Evolutionary conservation across 2,329 filamentous ascomycete genomes (phyloP), one percentile per base, ranked within the genome.

Genomic region (Talaromyces sp.): DNA sequence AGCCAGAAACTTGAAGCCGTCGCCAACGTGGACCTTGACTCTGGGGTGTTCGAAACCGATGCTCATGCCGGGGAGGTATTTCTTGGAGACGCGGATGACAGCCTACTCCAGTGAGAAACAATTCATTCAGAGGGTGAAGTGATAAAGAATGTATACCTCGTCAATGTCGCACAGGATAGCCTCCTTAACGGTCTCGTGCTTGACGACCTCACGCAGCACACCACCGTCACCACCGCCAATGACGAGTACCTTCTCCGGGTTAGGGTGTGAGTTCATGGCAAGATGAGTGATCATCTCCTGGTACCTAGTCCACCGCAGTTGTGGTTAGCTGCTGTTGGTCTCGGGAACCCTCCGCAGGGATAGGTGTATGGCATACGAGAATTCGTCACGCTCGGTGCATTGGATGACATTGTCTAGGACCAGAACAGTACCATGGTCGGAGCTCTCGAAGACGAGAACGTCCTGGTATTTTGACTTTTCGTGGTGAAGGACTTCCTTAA

Each of bases 261-360:
- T 88, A 69, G 94, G 94, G 86, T 99, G 94, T 58, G 93, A 91
- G 86, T 96, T 94, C 89, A 99, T 91, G 80, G 92, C 94, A 68
- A 99, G 85, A 81, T 99, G 92, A 69, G 93, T 92, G 80, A 99
- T 99, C 94, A 99, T 99, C 86, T 99, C 94, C 84, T 99, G 94
- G 87, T 96, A 96, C 70, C 81, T 83, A 65, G 29, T 19, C 19
- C 24, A 26, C n/a, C 35, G 8, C 17, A 29, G 27, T 10, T 4
- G 46, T 48, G 24, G 32, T 56, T 46, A 56, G 56, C 27, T 19
- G 27, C 10, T 26, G n/a, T 52, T 19, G 43, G n/a, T 21, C 14
- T 35, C 29, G 6, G n/a, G 26, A 24, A 17, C 11, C 27, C n/a
- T 38, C 17, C 17, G 38, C 57, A 35, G 21, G 53, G 32, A 3